These are phyloP conservation scores for Imleria badia DNA, from an alignment of 768 basidiomycete species.

Conservation along the genomic window DNA sequence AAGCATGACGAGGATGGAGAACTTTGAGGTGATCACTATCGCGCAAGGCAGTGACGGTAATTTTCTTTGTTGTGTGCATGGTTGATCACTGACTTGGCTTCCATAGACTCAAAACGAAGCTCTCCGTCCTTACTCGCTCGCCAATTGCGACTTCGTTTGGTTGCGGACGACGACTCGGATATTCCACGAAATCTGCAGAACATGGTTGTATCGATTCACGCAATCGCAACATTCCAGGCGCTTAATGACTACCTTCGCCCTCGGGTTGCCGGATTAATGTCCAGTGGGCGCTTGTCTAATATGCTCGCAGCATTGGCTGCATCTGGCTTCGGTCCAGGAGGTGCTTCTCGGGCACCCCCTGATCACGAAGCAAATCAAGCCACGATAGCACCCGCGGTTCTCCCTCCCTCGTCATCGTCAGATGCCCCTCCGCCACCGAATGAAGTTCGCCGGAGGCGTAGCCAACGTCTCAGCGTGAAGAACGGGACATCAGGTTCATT, in stretches of 20 bases:
- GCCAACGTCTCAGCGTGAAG: constrained; percentile 80
- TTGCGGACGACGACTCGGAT: constrained; percentile 88
- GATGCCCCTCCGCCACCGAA: constrained; percentile 37
- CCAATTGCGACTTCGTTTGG: constrained; percentile 83
- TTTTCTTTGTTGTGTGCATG: neutral
- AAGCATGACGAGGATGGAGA: constrained; percentile 91
- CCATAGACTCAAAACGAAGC: constrained; percentile 80
- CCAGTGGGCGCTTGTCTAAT: constrained; percentile 67
- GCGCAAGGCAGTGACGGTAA: constrained; percentile 79
- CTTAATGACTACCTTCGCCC: constrained; percentile 95
- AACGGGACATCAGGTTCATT: constrained; percentile 33
- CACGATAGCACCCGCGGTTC: constrained; percentile 24
- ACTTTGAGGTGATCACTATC: constrained; percentile 91
- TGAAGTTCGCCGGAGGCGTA: constrained; percentile 65
- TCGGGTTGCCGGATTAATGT: constrained; percentile 71
- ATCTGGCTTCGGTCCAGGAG: constrained; percentile 62
- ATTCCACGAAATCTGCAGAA: constrained; percentile 84
- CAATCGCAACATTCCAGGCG: constrained; percentile 97
- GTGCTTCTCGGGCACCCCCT: constrained; percentile 37
- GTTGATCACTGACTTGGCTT: constrained; percentile 1
- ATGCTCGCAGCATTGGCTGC: constrained; percentile 91
- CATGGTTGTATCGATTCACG: constrained; percentile 96
- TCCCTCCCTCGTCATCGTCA: constrained; percentile 35
- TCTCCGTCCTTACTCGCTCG: constrained; percentile 91
- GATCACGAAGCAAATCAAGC: constrained; percentile 35